Base-by-base conservation (phyloP, 2,329 filamentous ascomycete genomes). In the Thielaviopsis musarum region DNA sequence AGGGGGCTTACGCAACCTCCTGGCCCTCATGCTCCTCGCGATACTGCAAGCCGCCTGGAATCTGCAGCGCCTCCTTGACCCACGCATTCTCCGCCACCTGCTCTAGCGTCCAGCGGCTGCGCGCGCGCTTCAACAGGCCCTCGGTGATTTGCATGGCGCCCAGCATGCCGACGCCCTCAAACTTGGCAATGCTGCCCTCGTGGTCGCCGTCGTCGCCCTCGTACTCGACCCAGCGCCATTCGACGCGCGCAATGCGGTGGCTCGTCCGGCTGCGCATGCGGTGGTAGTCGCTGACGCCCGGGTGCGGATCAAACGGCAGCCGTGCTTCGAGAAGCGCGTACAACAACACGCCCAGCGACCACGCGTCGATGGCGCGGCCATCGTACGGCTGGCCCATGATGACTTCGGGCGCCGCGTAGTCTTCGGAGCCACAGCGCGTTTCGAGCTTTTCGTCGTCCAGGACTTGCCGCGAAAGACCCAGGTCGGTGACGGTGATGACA, bases 401-500 rank as follows among this genome's bases (percentile, higher is more conserved):
- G 53, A 98, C 90, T 70, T 98, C 93, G 0, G 93, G 93, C 0
- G 93, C 91, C 1, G 91, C 91, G 69, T 98, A 98, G 72, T 98
- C 93, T 71, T 97, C 93, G 49, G 88, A 95, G 34, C 93, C 93
- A 70, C 93, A 98, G 10, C 93, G 82, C 1, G 91, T 97, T 62
- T 88, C 88, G n/a, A 98, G 79, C 62, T 91, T 85, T 64, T 94
- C 89, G 57, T 89, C 88, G 63, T 89, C 85, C 17, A 88, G 82
- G 48, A 97, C 88, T 41, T 87, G 84, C 59, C 91, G 82, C 2
- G 90, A 94, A 13, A 98, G 81, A 15, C 93, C 93, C 13, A 98
- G 77, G 69, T 98, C 93, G 17, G 91, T 94, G 51, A 98, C 78
- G 1, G 90, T 96, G 59, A 91, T 81, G 58, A 97, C 80, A 1